Evolutionary conservation across 1,284 basidiomycete species (phyloP), one percentile per base, ranked within the genome.

Genomic region (Fistulina hepatica): DNA sequence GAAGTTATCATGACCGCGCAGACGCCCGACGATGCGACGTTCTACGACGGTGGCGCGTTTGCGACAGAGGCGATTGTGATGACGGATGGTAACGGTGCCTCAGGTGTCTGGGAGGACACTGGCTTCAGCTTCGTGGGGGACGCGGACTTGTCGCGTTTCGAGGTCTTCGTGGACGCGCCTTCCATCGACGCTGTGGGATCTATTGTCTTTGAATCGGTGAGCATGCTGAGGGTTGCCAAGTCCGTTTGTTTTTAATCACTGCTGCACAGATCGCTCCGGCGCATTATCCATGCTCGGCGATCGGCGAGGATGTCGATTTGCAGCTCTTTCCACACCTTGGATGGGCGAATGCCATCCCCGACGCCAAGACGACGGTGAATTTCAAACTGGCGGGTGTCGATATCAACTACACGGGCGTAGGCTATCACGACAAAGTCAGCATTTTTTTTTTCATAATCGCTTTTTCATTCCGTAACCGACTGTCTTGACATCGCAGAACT

Each of bases 351-450:
- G 44, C 43, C 11, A 13, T 50, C n/a, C 42, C 48, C 1, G 48
- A 50, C 30, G 42, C 46, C 5, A 19, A 17, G 12, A 30, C 48
- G 3, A 24, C 21, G n/a, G 43, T 47, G n/a, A 21, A 48, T 16
- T 33, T 50, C 11, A 20, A 16, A 3, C 36, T 48, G 10, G 24
- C 28, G 23, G 47, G 43, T 3, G 22, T 26, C 5, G 24, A 11
- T 20, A 23, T 24, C 7, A 2, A 8, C 21, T 48, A 33, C 26
- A 38, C 15, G 32, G 48, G 48, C 1, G 21, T 36, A 2, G 48
- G 48, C 16, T 50, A 50, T 30, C 48, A 50, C 24, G 46, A 50
- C 34, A 48, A 43, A 37, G 48, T 45, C 10, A 9, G 26, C 8
- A 4, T 7, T 33, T 27, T 28, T n/a, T 8, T 21, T 10, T 21